A percentile compares a stretch with the other conserved stretches of the same genome.
Evolutionary conservation across 78 protist species (phyloP).

Genomic region (Mantamonas sphyraenae): DNA sequence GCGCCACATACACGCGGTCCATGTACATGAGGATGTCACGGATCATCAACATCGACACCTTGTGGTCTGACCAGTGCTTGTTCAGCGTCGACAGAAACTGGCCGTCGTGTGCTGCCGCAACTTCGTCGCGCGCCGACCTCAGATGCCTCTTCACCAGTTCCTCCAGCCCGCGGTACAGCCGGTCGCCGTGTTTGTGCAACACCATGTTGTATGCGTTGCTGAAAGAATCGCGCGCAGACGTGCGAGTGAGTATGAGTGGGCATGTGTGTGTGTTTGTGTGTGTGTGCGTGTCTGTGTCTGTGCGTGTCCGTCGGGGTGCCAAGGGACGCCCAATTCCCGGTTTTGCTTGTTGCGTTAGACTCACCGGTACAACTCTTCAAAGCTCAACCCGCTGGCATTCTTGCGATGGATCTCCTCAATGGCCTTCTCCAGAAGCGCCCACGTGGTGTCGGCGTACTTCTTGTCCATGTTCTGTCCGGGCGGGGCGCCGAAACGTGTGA

Average conservation of each 20-base stretch:
- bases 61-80: too few species aligned
- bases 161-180: background rate
- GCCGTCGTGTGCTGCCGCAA: too few species aligned
- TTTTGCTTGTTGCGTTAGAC: too few species aligned
- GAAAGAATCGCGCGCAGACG: slow-evolving; percentile 11
- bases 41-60: slow-evolving; percentile 37
- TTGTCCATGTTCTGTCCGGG: too few species aligned
- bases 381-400: background rate
- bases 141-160: background rate
- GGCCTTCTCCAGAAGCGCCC: slow-evolving; percentile 10
- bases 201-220: background rate
- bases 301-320: too few species aligned
- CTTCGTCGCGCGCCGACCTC: slow-evolving; percentile 5
- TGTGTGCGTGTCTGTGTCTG: too few species aligned
- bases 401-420: slow-evolving; percentile 15
- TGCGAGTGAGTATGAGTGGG: background rate
- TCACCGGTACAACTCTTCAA: slow-evolving; percentile 35
- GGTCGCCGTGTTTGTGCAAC: slow-evolving; percentile 3
- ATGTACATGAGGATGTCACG: slow-evolving; percentile 66
- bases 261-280: slow-evolving; percentile 15
- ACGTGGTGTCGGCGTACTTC: slow-evolving; percentile 15
- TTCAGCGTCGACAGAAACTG: too few species aligned
- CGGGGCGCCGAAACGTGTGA: too few species aligned
- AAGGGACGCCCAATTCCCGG: too few species aligned
- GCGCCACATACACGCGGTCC: slow-evolving; percentile 74